Evolutionary conservation across 495 filamentous ascomycete species (phyloP).

Genomic region (Achaetomiella virescens): DNA sequence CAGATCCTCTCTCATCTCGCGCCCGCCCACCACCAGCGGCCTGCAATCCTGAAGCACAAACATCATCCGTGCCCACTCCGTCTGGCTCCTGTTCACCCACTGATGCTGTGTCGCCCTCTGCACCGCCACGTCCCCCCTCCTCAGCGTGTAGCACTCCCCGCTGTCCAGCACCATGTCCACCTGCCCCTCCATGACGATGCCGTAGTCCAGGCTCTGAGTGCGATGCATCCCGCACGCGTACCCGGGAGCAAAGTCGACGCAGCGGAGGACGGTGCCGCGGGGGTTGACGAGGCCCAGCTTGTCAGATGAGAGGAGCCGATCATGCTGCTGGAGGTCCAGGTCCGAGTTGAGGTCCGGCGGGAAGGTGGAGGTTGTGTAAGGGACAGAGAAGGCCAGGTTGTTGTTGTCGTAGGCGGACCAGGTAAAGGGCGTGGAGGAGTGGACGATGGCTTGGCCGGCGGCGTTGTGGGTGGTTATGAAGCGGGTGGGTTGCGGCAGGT

Average conservation of each 20-base stretch:
- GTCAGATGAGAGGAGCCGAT: constrained; percentile 25
- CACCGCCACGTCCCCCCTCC: constrained; percentile 56
- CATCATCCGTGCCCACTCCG: constrained; percentile 52
- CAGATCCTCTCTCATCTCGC: constrained; percentile 43
- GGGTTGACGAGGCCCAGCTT: constrained; percentile 42
- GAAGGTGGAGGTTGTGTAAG: constrained; percentile 50
- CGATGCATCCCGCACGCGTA: constrained; percentile 59
- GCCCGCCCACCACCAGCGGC: constrained; percentile 37
- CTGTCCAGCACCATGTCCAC: constrained; percentile 58
- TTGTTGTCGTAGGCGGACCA: constrained; percentile 27
- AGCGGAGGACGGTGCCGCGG: constrained; percentile 51
- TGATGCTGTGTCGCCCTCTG: constrained; percentile 65
- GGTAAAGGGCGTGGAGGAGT: constrained; percentile 24
- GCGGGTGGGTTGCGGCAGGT: constrained; percentile 33
- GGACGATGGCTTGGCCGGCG: constrained; percentile 34
- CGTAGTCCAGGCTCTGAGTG: constrained; percentile 68
- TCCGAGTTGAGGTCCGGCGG: constrained; percentile 47
- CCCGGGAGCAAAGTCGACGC: constrained; percentile 55
- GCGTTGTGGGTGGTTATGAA: constrained; percentile 37
- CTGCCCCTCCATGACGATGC: constrained; percentile 68
- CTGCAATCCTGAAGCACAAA: constrained; percentile 52
- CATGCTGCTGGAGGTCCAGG: constrained; percentile 44
- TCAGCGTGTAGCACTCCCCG: constrained; percentile 50
- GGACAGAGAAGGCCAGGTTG: constrained; percentile 30
- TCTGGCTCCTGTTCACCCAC: constrained; percentile 54